Conservation (phyloP, 352 stramenopile genomes). For the Pythium dissimile region DNA sequence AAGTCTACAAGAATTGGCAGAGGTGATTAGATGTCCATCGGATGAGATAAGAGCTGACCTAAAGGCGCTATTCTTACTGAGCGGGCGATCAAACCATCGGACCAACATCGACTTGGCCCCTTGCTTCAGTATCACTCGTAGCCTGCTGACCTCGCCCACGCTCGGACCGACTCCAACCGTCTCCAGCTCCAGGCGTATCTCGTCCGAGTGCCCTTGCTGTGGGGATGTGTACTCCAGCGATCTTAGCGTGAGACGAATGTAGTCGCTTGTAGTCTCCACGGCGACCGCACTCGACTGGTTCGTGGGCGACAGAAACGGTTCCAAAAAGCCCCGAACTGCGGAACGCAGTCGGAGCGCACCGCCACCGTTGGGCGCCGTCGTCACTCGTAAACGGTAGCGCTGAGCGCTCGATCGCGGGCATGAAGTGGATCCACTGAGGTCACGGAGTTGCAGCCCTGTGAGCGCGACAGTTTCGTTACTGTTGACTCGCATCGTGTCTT, state of each 20-base stretch:
- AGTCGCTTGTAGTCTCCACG: constrained; percentile 1
- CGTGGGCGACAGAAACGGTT: background rate
- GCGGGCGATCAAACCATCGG: background rate
- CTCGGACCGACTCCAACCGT: background rate
- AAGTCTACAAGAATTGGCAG: background rate
- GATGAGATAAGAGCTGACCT: background rate
- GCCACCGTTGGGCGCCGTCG: background rate
- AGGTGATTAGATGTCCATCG: background rate
- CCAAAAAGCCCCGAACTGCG: background rate
- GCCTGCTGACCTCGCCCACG: background rate
- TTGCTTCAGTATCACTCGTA: background rate
- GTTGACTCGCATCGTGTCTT: too few relatives aligned
- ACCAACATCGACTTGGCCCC: background rate
- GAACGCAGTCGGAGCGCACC: background rate
- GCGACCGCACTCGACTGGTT: background rate
- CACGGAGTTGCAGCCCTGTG: too few relatives aligned
- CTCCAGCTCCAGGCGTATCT: background rate
- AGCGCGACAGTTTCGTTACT: too few relatives aligned
- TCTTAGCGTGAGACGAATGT: background rate
- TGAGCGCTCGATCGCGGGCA: too few relatives aligned
- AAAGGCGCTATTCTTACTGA: too few relatives aligned
- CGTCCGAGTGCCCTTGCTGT: background rate
- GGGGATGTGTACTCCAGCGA: constrained; percentile 6
- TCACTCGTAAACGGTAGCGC: too few relatives aligned
- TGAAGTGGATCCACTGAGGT: too few relatives aligned